Evolutionary conservation across 2,329 filamentous ascomycete species (phyloP), one percentile per base, ranked within the genome.

Genomic region (Xylaria sp.): DNA sequence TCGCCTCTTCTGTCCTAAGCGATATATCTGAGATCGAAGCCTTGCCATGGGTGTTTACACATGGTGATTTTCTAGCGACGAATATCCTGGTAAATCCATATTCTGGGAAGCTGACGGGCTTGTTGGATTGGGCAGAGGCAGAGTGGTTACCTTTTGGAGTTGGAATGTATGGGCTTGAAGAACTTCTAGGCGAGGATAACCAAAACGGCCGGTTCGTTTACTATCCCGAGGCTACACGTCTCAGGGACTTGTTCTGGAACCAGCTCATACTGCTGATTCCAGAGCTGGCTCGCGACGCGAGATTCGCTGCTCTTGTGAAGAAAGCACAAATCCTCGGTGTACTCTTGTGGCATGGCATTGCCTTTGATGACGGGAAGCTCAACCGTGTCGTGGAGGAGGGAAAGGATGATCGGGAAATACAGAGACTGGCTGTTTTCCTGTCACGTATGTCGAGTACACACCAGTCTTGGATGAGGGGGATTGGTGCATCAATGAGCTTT

Each of bases 61-160:
- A 91, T 63, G 89, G 89, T 0, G 89, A 91, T 73, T 78, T 91
- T 5, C 79, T 89, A 0, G 81, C 87, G 0, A 82, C 82, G 1
- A 91, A 91, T 68, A 83, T 91, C 52, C 82, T 90, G 74, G 81
- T 89, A 0, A 79, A 84, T 62, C 73, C 79, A 0, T 65, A 77
- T 1, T 82, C 81, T 0, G 86, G 85, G 63, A 64, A 73, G 2
- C 74, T 91, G 8, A 81, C 75, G 0, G 90, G 89, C 1, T 68
- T 91, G 0, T 81, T 91, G 0, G 90, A 91, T 74, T 91, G 89
- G 89, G 87, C 87, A 0, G 89, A 91, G 74, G 88, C 85, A 0
- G 89, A 91, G 74, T 84, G 81, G 68, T 76, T 90, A 9, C 89
- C 89, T 0, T 89, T 90, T 72, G 89, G 89, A 0, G 81, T 86